These are phyloP conservation scores for Ogataea methanolica DNA, from an alignment of 805 yeast species.

Conservation along the genomic window DNA sequence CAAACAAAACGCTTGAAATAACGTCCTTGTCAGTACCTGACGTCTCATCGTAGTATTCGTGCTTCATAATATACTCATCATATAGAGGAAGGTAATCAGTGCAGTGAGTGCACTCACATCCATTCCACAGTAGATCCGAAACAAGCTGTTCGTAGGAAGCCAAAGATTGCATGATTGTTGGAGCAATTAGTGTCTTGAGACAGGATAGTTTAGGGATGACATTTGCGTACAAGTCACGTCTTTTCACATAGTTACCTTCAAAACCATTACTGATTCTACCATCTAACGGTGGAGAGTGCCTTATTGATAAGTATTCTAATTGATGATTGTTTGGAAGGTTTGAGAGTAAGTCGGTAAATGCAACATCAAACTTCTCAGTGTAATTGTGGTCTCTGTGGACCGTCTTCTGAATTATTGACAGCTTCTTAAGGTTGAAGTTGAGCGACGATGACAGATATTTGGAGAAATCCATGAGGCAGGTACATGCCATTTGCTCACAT, in stretches of 20 bases:
- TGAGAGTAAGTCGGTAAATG: slow-evolving; percentile 38
- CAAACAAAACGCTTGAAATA: slow-evolving; percentile 53
- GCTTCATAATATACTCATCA: slow-evolving; percentile 61
- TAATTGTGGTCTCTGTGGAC: slow-evolving; percentile 38
- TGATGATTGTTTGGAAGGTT: slow-evolving; percentile 29
- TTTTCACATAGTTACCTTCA: slow-evolving; percentile 67
- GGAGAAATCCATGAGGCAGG: slow-evolving; percentile 42
- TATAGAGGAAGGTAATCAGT: slow-evolving; percentile 39
- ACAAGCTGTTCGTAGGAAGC: slow-evolving; percentile 68
- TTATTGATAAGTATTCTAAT: slow-evolving; percentile 42
- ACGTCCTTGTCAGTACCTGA: slow-evolving; percentile 52
- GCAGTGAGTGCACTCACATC: slow-evolving; percentile 64
- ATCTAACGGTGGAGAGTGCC: slow-evolving; percentile 54
- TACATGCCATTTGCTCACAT: slow-evolving; percentile 43
- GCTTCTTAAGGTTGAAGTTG: slow-evolving; percentile 29
- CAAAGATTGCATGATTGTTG: slow-evolving; percentile 54
- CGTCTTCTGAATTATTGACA: slow-evolving; percentile 32
- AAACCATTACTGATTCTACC: slow-evolving; percentile 60
- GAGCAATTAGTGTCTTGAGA: slow-evolving; percentile 46
- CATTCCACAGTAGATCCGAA: slow-evolving; percentile 73
- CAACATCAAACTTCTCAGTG: slow-evolving; percentile 52
- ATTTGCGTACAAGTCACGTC: slow-evolving; percentile 46
- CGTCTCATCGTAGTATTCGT: slow-evolving; percentile 48
- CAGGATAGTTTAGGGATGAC: slow-evolving; percentile 42
- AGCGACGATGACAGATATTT: slow-evolving; percentile 24